These are phyloP conservation scores for Diaporthe vaccinii DNA, from an alignment of 2,329 filamentous ascomycete species.

Conservation along the genomic window DNA sequence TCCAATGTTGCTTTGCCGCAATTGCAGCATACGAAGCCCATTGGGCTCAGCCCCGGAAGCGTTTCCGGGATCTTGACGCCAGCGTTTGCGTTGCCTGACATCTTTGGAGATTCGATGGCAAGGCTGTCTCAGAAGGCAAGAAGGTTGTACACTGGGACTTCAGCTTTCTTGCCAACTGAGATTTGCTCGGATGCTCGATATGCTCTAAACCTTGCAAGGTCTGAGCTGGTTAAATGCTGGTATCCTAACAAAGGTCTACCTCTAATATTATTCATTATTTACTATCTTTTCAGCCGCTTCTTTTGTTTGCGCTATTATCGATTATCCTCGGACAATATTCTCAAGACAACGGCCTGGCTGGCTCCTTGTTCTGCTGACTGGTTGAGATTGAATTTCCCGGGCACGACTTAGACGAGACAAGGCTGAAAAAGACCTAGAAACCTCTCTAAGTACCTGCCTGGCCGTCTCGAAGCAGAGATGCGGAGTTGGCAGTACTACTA, in stretches of 20 bases:
- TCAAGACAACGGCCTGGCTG: too few relatives aligned
- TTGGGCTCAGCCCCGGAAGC: not conserved
- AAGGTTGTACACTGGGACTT: not conserved
- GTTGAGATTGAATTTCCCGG: not conserved
- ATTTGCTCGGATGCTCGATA: not conserved
- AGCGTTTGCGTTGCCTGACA: not conserved
- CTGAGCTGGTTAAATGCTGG: too few relatives aligned
- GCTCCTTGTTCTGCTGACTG: not conserved
- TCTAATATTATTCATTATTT: too few relatives aligned
- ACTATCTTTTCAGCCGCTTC: too few relatives aligned
- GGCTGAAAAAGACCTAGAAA: not conserved
- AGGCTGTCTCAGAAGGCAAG: not conserved
- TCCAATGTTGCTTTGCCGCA: slow-evolving; percentile 3
- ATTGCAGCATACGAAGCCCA: slow-evolving; percentile 11
- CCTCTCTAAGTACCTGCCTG: not conserved
- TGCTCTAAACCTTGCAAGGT: too few relatives aligned
- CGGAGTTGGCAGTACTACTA: not conserved
- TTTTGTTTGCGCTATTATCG: too few relatives aligned
- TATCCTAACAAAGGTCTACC: too few relatives aligned
- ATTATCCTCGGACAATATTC: too few relatives aligned
- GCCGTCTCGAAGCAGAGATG: not conserved
- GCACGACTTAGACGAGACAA: too few relatives aligned
- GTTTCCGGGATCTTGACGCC: not conserved
- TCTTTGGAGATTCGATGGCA: not conserved
- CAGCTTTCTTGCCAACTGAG: too few relatives aligned